These are phyloP conservation scores for Hortaea sp. DNA, from an alignment of 2,329 filamentous ascomycete genomes.

Conservation along the genomic window DNA sequence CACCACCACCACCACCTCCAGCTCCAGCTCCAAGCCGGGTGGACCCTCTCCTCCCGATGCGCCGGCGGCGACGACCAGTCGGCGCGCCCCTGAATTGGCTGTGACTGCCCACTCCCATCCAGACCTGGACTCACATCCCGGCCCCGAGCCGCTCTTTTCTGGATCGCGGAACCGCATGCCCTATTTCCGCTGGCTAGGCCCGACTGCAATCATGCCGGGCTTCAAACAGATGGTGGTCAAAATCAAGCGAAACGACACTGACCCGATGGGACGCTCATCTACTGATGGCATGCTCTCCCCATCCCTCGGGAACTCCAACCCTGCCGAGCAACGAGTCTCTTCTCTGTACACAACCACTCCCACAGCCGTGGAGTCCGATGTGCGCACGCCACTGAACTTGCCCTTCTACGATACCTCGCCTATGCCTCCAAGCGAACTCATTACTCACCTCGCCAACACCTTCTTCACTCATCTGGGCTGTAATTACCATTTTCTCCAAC, in stretches of 20 bases:
- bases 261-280: slow-evolving; percentile 50
- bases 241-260: slow-evolving; percentile 55
- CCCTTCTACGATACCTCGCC: slow-evolving; percentile 71
- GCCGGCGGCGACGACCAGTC: neutral
- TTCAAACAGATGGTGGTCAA: slow-evolving; percentile 89
- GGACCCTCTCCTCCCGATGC: neutral
- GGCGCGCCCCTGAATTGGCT: neutral
- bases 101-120: too few species aligned
- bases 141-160: slow-evolving; percentile 18
- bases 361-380: slow-evolving; percentile 26
- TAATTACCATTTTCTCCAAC: slow-evolving; percentile 73
- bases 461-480: slow-evolving; percentile 78
- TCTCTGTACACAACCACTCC: slow-evolving; percentile 17
- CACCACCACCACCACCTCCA: neutral
- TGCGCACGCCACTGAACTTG: slow-evolving; percentile 33
- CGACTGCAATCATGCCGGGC: slow-evolving; percentile 81
- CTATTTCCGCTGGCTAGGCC: slow-evolving; percentile 84
- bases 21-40: neutral
- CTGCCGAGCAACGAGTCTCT: slow-evolving; percentile 9
- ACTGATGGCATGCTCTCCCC: slow-evolving; percentile 25
- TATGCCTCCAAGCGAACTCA: slow-evolving; percentile 61
- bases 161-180: slow-evolving; percentile 55
- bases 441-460: slow-evolving; percentile 64
- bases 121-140: neutral
- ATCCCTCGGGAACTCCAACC: slow-evolving; percentile 9